Percentiles rank a stretch among this genome's conserved stretches.
Evolutionary conservation across 2,329 filamentous ascomycete species (phyloP).

Genomic region (Phyllosticta citriasiana): DNA sequence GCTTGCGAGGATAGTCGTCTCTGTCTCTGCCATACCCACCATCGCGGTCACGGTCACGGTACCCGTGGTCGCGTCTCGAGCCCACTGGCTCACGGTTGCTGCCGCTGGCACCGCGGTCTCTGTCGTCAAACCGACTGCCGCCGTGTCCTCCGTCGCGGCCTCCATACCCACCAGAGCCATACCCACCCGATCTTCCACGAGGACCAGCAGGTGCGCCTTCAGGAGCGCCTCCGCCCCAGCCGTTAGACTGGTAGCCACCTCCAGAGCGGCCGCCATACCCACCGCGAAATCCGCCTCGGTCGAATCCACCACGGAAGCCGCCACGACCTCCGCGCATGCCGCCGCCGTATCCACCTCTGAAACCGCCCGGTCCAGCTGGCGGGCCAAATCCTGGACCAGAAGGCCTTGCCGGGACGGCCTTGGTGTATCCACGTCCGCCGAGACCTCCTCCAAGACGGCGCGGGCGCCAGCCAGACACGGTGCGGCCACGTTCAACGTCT

Average conservation of each 20-base stretch:
- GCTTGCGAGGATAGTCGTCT: slow-evolving; percentile 39
- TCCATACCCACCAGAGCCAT: slow-evolving; percentile 28
- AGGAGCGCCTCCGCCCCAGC: slow-evolving; percentile 30
- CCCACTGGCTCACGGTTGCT: slow-evolving; percentile 80
- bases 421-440: slow-evolving; percentile 87
- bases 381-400: slow-evolving; percentile 51
- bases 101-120: slow-evolving; percentile 45
- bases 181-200: slow-evolving; percentile 24
- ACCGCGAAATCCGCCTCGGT: slow-evolving; percentile 38
- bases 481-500: slow-evolving; percentile 91
- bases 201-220: slow-evolving; percentile 41
- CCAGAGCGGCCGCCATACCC: slow-evolving; percentile 38
- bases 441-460: slow-evolving; percentile 84
- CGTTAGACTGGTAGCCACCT: slow-evolving; percentile 34
- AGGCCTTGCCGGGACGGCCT: slow-evolving; percentile 62
- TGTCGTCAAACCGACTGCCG: slow-evolving; percentile 20
- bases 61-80: slow-evolving; percentile 50
- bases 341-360: slow-evolving; percentile 38
- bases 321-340: slow-evolving; percentile 45
- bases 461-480: slow-evolving; percentile 87
- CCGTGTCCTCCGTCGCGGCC: slow-evolving; percentile 31
- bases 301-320: slow-evolving; percentile 41
- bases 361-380: slow-evolving; percentile 45
- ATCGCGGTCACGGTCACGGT: slow-evolving; percentile 29
- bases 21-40: slow-evolving; percentile 9